These are phyloP conservation scores for Polytrichum commune DNA, from an alignment of 225 moss, liverwort and hornwort species.

Conservation along the genomic window DNA sequence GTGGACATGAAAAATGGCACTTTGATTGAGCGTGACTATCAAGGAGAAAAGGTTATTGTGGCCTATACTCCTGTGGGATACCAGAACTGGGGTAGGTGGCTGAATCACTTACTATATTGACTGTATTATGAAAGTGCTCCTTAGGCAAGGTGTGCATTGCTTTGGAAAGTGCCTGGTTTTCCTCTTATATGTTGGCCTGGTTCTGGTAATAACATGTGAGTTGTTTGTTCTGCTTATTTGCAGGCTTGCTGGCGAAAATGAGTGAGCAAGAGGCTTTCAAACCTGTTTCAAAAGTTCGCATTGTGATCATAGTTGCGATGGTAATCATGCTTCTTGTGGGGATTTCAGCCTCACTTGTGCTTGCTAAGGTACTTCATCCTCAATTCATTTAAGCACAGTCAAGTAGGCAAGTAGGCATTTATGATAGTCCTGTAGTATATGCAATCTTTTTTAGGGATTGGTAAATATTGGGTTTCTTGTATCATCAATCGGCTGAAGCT, in stretches of 20 bases:
- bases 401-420: no score
- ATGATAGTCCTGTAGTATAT: no score
- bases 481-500: no score
- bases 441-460: no score
- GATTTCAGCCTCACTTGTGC: slow-evolving; percentile 47
- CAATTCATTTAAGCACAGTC: no score
- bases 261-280: slow-evolving; percentile 52
- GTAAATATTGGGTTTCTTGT: no score
- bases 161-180: no score
- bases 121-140: neutral
- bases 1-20: slow-evolving; percentile 42
- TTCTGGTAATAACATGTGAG: no score
- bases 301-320: slow-evolving; percentile 61
- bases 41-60: slow-evolving; percentile 49
- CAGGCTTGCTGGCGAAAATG: slow-evolving; percentile 62
- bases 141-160: slow-evolving; percentile 1
- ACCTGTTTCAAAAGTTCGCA: slow-evolving; percentile 56
- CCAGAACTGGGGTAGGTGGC: slow-evolving; percentile 48
- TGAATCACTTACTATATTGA: slow-evolving; percentile 5
- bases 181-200: no score
- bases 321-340: slow-evolving; percentile 49
- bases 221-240: neutral
- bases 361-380: slow-evolving; percentile 39
- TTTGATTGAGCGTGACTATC: slow-evolving; percentile 54
- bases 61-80: slow-evolving; percentile 52